Percentiles rank a stretch among this genome's conserved stretches.
phyloP scores from a whole-genome alignment of 768 basidiomycete genomes.

The Serendipita indica region DNA sequence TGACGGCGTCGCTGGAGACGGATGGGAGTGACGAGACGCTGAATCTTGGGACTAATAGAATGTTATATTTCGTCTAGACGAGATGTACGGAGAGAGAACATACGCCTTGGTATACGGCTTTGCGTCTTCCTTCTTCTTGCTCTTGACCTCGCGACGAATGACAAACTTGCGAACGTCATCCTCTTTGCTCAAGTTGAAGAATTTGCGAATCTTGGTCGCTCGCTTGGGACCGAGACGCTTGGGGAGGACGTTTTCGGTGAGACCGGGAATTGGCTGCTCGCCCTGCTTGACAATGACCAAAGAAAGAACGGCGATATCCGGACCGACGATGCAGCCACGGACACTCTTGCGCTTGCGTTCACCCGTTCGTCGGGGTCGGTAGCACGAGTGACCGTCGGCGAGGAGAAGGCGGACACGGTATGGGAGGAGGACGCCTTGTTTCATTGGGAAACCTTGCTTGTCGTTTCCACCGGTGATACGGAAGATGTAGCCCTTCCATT shows the following conservation, averaged over 20 bases:
- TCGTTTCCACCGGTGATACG: slow-evolving; percentile 97
- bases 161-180: slow-evolving; percentile 99
- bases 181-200: slow-evolving; percentile 96
- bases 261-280: slow-evolving; percentile 71
- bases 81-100: neutral
- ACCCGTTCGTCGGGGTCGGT: slow-evolving; percentile 78
- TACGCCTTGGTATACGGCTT: slow-evolving; percentile 97
- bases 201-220: slow-evolving; percentile 89
- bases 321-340: slow-evolving; percentile 92
- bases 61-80: neutral
- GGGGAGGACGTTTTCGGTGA: slow-evolving; percentile 85
- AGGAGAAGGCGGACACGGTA: slow-evolving; percentile 90
- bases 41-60: slow-evolving; percentile 71
- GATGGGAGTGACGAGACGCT: slow-evolving; percentile 86
- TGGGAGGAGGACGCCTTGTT: slow-evolving; percentile 94
- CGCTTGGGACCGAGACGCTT: slow-evolving; percentile 96
- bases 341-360: slow-evolving; percentile 99
- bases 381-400: slow-evolving; percentile 94
- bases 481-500: slow-evolving; percentile 94
- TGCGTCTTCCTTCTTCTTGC: slow-evolving; percentile 72
- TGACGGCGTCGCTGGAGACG: slow-evolving; percentile 95
- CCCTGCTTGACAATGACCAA: slow-evolving; percentile 95
- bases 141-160: slow-evolving; percentile 79
- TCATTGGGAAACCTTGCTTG: slow-evolving; percentile 99
- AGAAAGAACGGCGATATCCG: slow-evolving; percentile 90